Conservation (phyloP, 1,139 yeast species). For the Blastobotrys indianensis region DNA sequence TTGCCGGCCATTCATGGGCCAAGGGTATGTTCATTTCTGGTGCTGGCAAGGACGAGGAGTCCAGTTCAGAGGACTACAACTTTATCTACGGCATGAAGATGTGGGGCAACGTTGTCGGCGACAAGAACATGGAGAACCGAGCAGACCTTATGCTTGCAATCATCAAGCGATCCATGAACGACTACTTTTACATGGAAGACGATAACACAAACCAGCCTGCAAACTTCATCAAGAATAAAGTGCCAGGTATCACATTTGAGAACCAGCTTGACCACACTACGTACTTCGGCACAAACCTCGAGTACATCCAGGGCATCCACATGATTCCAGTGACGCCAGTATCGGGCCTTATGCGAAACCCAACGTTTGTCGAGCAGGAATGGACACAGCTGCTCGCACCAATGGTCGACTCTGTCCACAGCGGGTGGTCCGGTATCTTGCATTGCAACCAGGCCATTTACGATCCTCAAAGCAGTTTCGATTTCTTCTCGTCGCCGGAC, state of each 20-base stretch:
- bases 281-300: conserved; percentile 67
- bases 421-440: conserved; percentile 87
- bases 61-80: conserved; percentile 75
- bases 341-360: conserved; percentile 66
- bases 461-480: conserved; percentile 62
- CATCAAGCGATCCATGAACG: conserved; percentile 54
- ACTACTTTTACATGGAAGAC: conserved; percentile 52
- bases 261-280: conserved; percentile 91
- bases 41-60: conserved; percentile 78
- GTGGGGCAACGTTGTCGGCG: conserved; percentile 73
- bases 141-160: conserved; percentile 71
- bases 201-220: conserved; percentile 59
- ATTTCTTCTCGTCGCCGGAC: conserved; percentile 52
- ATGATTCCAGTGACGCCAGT: conserved; percentile 89
- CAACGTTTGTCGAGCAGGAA: conserved; percentile 69
- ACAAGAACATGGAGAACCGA: conserved; percentile 65
- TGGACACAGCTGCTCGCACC: conserved; percentile 55
- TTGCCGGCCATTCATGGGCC: conserved; percentile 82
- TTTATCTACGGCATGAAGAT: conserved; percentile 76
- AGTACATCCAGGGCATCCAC: conserved; percentile 93
- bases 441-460: conserved; percentile 70
- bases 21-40: conserved; percentile 63
- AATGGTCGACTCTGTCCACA: conserved; percentile 50
- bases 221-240: conserved; percentile 54
- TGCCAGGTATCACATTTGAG: conserved; percentile 71